Percentiles rank a stretch among this genome's conserved stretches.
phyloP scores from a whole-genome alignment of 139 green algal genomes.

The Desmodesmus armatus region DNA sequence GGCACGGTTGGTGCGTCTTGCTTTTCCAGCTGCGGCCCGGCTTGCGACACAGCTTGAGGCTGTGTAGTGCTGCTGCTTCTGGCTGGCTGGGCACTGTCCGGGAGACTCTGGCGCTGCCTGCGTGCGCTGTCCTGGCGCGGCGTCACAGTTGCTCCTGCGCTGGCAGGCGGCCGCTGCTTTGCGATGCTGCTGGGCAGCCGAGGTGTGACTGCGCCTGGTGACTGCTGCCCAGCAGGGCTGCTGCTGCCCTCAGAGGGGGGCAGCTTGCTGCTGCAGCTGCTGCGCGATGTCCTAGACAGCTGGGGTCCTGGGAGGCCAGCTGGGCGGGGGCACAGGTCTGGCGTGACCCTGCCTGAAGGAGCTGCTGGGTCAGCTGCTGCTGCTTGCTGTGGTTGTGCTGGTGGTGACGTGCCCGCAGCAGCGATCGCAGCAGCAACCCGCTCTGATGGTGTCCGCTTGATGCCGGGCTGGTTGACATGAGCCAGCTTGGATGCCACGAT shows the following conservation, averaged over 20 bases:
- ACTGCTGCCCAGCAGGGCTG: background rate
- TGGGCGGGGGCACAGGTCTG: too few species aligned
- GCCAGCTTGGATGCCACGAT: background rate
- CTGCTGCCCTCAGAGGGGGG: background rate
- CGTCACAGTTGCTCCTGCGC: background rate
- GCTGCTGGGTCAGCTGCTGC: too few species aligned
- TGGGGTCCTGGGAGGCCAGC: background rate
- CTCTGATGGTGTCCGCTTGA: conserved; percentile 3
- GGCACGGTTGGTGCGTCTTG: background rate
- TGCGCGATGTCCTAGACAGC: background rate
- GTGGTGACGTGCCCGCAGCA: background rate
- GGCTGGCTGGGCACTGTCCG: background rate
- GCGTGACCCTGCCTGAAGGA: too few species aligned
- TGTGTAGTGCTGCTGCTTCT: background rate
- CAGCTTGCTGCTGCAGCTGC: background rate
- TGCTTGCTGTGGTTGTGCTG: too few species aligned
- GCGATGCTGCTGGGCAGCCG: background rate
- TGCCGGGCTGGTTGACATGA: conserved; percentile 15
- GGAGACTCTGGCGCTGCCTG: background rate
- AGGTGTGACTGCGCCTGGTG: too few species aligned
- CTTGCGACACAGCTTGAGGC: background rate
- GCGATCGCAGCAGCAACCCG: conserved; percentile 32
- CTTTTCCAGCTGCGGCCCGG: background rate
- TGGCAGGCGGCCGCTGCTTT: background rate
- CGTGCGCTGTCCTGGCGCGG: background rate